Evolutionary conservation across 148 eudicot species (phyloP), one percentile per base, ranked within the genome.

Genomic region (Spergularia bocconei): DNA sequence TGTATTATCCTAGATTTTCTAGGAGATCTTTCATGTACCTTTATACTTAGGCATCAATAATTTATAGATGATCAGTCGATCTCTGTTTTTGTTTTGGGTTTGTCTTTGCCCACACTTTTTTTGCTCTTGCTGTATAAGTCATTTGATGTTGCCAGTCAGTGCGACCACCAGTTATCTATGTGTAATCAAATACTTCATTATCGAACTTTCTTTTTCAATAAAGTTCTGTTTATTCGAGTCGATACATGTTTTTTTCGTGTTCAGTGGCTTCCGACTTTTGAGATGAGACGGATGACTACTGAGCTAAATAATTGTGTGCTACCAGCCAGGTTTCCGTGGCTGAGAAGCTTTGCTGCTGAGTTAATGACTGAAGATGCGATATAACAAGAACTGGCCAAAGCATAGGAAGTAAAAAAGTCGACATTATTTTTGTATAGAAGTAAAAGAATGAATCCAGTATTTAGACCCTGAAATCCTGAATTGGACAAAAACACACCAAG

Each of bases 1-100:
- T 63, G 74, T 80, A 70, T 15, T 70, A 47, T 29, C 72, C 69
- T 75, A 75, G 72, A 70, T 56, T 58, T 80, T 36, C 79, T 75
- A 80, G 79, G 72, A 64, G 39, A 54, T 41, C 33, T 20, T 65
- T 63, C 60, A 47, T 69, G 70, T 75, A 64, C 51, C 65, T 51
- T 44, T 44, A 44, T 1, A 33, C 61, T 41, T 13, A 8, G 21
- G 21, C 20, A 7, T 11, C 29, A 76, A 76, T 70, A 76, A 54
- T 71, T 41, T 50, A 61, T 53, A 51, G 72, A 13, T 20, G 23
- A 54, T 78, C 61, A 16, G 67, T 19, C 29, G 23, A 63, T 29
- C 38, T 56, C 21, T 10, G 48, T 51, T 63, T 44, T 54, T 65
- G 48, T 53, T 20, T 25, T 55, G 57, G 55, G 23, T 72, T 7